Evolutionary conservation across 345 rosid genomes (phyloP), one percentile per base, ranked within the genome.

Genomic region (Aquilaria malaccensis): DNA sequence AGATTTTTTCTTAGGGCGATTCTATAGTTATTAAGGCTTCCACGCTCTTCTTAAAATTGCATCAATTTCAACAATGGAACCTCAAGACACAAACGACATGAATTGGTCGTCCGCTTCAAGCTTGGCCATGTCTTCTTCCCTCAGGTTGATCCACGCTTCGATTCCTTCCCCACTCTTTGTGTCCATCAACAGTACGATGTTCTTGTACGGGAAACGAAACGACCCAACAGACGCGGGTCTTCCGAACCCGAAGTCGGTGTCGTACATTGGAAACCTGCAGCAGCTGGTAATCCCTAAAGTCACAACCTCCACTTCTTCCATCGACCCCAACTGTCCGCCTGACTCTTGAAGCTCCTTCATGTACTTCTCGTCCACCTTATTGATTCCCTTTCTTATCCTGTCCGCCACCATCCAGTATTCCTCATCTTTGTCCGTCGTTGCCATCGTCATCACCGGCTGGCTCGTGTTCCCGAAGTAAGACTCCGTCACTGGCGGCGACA

Each of bases 241-340:
- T 2, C 77, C 77, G 77, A 72, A 72, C 56, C 75, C 77, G 10
- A 78, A 71, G 49, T 78, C 79, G 6, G 72, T 64, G 43, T 71
- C 82, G 30, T 72, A 78, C 9, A 68, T 4, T 3, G 77, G 79
- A 46, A 74, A 78, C 65, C 70, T 52, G 65, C 76, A 78, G 63
- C 61, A 48, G 66, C 79, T 78, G 13, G 79, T 65, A 51, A 68
- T 52, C 50, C 13, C 30, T 10, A 80, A 72, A 1, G 69, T 4
- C 7, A 76, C 47, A 45, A 79, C 56, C 59, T 73, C 68, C 49
- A 72, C 60, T 11, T 57, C 47, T 41, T n/a, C 43, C 47, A 59
- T 52, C 60, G 61, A 61, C 63, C 52, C 67, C 47, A 66, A 59
- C 64, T 73, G 67, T 37, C 66, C 55, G 51, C 60, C 11, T 2